Percentiles rank a stretch among this genome's conserved stretches.
These are phyloP conservation scores for Fusarium annulatum DNA, from an alignment of 2,329 filamentous ascomycete species.

Conservation along the genomic window DNA sequence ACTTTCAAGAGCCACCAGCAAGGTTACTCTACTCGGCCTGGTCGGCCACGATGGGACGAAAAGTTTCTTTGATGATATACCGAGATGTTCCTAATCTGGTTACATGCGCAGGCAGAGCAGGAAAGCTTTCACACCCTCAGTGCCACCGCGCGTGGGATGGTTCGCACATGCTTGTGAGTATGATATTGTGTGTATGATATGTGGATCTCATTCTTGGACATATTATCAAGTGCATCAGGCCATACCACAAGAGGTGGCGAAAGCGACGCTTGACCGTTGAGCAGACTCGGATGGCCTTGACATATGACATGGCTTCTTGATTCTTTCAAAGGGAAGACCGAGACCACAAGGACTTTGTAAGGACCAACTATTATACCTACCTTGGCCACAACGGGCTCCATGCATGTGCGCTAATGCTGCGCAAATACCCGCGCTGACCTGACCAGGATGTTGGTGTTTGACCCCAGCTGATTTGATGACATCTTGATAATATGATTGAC, in stretches of 20 bases:
- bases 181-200: background rate
- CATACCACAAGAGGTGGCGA: constrained; percentile 16
- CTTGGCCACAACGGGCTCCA: constrained; percentile 8
- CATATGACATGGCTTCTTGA: constrained; percentile 3
- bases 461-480: constrained; percentile 9
- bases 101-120: background rate
- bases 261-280: constrained; percentile 19
- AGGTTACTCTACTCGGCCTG: background rate
- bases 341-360: background rate
- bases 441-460: constrained; percentile 16
- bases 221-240: constrained; percentile 1
- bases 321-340: background rate
- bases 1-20: background rate
- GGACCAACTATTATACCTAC: constrained; percentile 18
- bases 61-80: background rate
- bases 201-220: constrained; percentile 6
- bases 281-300: constrained; percentile 6
- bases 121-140: constrained; percentile 3
- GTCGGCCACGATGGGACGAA: background rate
- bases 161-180: background rate
- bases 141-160: constrained; percentile 2
- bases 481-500: constrained; percentile 28
- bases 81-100: background rate
- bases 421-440: constrained; percentile 4
- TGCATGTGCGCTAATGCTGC: constrained; percentile 11